Percentiles rank a stretch among this genome's conserved stretches.
These are phyloP conservation scores for Mytilinidion resinicola DNA, from an alignment of 495 filamentous ascomycete species.

Conservation along the genomic window DNA sequence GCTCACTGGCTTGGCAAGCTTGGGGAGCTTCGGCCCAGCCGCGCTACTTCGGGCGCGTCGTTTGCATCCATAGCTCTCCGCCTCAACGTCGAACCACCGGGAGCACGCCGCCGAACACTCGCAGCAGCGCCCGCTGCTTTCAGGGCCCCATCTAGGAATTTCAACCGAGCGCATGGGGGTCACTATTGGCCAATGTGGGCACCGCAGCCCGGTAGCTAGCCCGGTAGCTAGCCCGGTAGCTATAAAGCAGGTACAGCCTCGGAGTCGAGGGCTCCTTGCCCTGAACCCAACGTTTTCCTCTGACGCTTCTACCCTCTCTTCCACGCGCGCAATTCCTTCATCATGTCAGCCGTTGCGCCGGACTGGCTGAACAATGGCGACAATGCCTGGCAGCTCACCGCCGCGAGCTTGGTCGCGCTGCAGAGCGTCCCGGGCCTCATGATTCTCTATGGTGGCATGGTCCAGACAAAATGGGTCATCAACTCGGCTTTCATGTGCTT, in stretches of 20 bases:
- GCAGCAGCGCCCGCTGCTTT: not conserved
- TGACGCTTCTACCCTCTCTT: not conserved
- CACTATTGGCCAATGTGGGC: not conserved
- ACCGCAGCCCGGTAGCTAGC: not conserved
- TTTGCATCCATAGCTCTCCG: not conserved
- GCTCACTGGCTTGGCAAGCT: not conserved
- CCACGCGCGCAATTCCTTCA: not conserved
- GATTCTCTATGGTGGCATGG: constrained; percentile 49
- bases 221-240: not conserved
- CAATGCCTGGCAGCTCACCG: constrained; percentile 54
- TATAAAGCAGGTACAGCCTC: not conserved
- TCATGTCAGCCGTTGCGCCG: constrained; percentile 24
- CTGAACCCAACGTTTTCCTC: not conserved
- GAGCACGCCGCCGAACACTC: not conserved
- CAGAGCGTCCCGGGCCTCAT: constrained; percentile 52
- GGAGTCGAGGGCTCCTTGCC: too few relatives aligned
- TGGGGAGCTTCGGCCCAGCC: not conserved
- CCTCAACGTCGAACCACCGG: not conserved
- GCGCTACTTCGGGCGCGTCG: not conserved
- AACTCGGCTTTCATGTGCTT: constrained; percentile 54
- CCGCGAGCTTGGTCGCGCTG: constrained; percentile 48
- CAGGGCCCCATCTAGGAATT: not conserved
- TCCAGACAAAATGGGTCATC: constrained; percentile 55
- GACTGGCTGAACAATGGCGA: constrained; percentile 48
- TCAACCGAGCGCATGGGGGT: constrained; percentile 1